Percentiles rank a stretch among this genome's conserved stretches.
These are phyloP conservation scores for Telfairia occidentalis DNA, from an alignment of 331 rosid species.

Conservation along the genomic window DNA sequence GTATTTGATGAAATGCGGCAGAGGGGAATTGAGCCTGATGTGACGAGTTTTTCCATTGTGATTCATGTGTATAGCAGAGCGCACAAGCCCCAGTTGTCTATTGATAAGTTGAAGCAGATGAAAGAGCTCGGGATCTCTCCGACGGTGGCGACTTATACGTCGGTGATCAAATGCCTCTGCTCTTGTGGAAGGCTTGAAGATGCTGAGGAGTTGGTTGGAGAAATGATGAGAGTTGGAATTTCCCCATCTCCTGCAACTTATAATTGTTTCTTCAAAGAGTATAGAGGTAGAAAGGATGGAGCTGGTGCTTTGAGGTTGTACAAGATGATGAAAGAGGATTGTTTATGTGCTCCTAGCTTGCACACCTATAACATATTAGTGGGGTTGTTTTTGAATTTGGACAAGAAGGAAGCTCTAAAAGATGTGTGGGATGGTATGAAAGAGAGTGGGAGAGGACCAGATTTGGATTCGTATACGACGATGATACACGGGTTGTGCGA, in stretches of 20 bases:
- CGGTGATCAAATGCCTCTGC: conserved; percentile 66
- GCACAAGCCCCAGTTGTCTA: conserved; percentile 54
- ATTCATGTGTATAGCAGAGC: conserved; percentile 86
- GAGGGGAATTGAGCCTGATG: conserved; percentile 77
- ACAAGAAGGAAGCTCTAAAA: conserved; percentile 34
- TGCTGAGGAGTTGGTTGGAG: conserved; percentile 50
- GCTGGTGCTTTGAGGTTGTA: conserved; percentile 55
- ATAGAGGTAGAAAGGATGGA: conserved; percentile 53
- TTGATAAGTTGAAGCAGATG: conserved; percentile 61
- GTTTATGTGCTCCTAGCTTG: conserved; percentile 39
- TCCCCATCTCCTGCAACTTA: conserved; percentile 51
- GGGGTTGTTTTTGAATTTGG: conserved; percentile 45
- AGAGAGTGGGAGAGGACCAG: conserved; percentile 55
- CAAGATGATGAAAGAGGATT: conserved; percentile 52
- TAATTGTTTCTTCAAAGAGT: conserved; percentile 73
- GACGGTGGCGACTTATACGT: conserved; percentile 54
- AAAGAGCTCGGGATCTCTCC: conserved; percentile 66
- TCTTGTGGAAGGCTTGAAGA: conserved; percentile 70
- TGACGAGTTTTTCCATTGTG: conserved; percentile 68
- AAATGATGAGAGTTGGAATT: conserved; percentile 55
- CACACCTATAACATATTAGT: conserved; percentile 51
- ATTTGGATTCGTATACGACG: conserved; percentile 61
- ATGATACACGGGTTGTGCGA: conserved; percentile 61
- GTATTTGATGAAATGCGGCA: conserved; percentile 62
- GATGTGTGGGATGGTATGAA: conserved; percentile 65